Evolutionary conservation across 1,139 yeast species (phyloP).

Genomic region (Taphrina flavorubra): DNA sequence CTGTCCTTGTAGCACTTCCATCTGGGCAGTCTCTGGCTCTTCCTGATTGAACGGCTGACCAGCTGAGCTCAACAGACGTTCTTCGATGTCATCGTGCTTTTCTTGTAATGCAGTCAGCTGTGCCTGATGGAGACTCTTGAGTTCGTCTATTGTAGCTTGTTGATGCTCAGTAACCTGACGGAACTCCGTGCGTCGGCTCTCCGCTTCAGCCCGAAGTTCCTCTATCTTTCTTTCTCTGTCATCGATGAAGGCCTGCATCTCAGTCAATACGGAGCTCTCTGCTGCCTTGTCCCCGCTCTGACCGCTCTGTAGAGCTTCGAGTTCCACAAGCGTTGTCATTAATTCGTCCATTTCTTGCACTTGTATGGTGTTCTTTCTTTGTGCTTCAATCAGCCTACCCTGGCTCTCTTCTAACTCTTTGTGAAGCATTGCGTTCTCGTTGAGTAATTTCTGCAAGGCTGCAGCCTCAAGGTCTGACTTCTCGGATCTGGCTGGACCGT

Average conservation of each 20-base stretch:
- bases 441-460: constrained; percentile 26
- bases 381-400: constrained; percentile 1
- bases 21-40: constrained; percentile 7
- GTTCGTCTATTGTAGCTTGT: constrained; percentile 30
- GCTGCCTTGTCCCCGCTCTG: not conserved
- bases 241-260: constrained; percentile 22
- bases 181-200: constrained; percentile 25
- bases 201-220: constrained; percentile 26
- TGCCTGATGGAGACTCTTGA: constrained; percentile 26
- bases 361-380: constrained; percentile 21
- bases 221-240: constrained; percentile 32
- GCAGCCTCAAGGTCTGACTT: constrained; percentile 12
- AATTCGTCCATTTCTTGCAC: constrained; percentile 39
- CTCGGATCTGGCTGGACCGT: not conserved
- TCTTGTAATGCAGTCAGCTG: constrained; percentile 28
- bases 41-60: constrained; percentile 1
- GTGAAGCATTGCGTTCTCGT: constrained; percentile 30
- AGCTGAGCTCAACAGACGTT: constrained; percentile 28
- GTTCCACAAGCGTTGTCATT: constrained; percentile 24
- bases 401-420: constrained; percentile 21
- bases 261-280: not conserved
- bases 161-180: constrained; percentile 33
- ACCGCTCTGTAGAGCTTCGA: constrained; percentile 22
- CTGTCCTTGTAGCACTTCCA: constrained; percentile 26
- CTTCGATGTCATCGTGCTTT: constrained; percentile 29